phyloP scores from a whole-genome alignment of 2,329 filamentous ascomycete genomes.

The Plenodomus biglobosus region DNA sequence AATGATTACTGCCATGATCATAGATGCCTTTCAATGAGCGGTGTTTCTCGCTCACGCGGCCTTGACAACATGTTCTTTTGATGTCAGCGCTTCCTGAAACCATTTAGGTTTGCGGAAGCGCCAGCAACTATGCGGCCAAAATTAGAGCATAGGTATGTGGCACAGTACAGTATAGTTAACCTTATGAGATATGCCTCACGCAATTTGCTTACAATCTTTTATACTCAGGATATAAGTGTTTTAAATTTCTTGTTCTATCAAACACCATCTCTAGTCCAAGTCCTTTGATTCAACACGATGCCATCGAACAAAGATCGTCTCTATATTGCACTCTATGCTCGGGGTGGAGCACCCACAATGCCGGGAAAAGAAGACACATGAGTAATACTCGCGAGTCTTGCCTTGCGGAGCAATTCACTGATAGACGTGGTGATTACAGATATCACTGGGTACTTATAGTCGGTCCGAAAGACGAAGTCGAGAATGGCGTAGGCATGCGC shows the following conservation, averaged over 20 bases:
- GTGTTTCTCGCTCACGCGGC: no score
- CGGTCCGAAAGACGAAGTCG: conserved; percentile 4
- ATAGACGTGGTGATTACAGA: conserved; percentile 2
- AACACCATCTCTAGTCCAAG: not conserved
- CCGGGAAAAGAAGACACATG: conserved; percentile 29
- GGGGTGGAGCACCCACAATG: conserved; percentile 23
- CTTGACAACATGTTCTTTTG: no score
- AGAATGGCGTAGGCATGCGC: conserved; percentile 3
- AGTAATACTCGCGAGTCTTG: conserved; percentile 4
- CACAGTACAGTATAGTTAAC: not conserved
- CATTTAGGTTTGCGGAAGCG: not conserved
- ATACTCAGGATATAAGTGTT: not conserved
- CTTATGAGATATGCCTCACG: not conserved
- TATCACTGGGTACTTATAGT: conserved; percentile 5
- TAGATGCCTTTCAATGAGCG: no score
- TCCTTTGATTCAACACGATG: conserved; percentile 3
- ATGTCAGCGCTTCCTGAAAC: not conserved
- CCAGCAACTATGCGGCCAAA: not conserved
- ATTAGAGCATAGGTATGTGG: not conserved
- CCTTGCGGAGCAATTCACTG: not conserved
- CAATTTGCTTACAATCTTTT: not conserved
- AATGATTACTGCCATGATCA: no score
- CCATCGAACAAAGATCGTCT: conserved; percentile 31
- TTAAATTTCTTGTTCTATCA: not conserved
- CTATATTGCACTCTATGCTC: conserved; percentile 32